Evolutionary conservation across 1,139 yeast species (phyloP), one percentile per base, ranked within the genome.

Genomic region (Taphrina populina): DNA sequence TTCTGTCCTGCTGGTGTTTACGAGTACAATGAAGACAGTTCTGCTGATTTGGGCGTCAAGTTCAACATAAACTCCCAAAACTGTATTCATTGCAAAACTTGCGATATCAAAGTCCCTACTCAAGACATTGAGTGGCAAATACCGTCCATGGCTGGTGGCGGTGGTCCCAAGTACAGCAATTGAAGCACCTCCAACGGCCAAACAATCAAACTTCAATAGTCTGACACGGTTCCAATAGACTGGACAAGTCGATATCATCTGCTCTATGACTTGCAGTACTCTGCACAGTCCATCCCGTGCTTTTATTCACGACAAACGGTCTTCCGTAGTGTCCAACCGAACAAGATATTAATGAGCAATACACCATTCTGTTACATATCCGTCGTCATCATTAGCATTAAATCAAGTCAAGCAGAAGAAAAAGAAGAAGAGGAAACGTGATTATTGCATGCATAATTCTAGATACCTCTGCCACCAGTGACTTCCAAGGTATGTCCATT

Each of bases 1-100:
- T 92, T 92, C 73, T 92, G 98, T 67, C 98, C 98, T 6, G 98
- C 98, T 20, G 98, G 98, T 23, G 98, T 92, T 10, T 92, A 92
- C 69, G 98, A 92, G 70, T 92, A 88, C 66, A 76, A 88, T 23
- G 84, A 84, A 60, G 94, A 85, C 66, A 81, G 78, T 53, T 67
- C 67, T 11, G 77, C 79, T 56, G 66, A 69, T 5, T 66, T 70
- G 4, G 94, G 94, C 2, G 95, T 88, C 27, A 78, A 81, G 65
- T 90, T 92, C 72, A 94, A 88, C 69, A 90, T 92, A 70, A 92
- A 92, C 71, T 79, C 95, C 20, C 98, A 92, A 70, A 92, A 92
- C 71, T 92, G 98, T 73, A 88, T 92, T 62, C 98, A 92, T 70
- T 92, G 98, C 73, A 92, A 92, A 52, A 53, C 58, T 11, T 92